Conservation (phyloP, 805 yeast species). For the Babjeviella inositovora region DNA sequence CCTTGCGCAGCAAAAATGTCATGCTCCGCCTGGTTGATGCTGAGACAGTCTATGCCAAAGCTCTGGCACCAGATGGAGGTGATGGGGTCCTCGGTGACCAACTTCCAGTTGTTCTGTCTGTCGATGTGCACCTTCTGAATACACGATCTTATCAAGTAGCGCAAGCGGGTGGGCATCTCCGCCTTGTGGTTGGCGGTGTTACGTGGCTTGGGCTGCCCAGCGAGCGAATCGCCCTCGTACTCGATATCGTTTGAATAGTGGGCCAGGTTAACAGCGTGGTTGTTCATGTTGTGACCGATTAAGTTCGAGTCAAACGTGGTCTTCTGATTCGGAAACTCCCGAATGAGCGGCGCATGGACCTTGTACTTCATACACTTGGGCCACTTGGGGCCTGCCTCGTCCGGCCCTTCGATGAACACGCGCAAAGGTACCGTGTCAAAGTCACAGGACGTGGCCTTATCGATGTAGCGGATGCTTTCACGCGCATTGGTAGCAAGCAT, state of each 20-base stretch:
- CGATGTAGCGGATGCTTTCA: conserved; percentile 48
- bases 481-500: conserved; percentile 48
- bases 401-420: conserved; percentile 18
- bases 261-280: conserved; percentile 3
- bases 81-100: conserved; percentile 45
- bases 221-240: conserved; percentile 4
- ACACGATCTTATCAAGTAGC: conserved; percentile 39
- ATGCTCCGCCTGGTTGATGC: conserved; percentile 33
- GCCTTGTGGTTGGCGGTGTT: conserved; percentile 11
- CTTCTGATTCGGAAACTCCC: conserved; percentile 31
- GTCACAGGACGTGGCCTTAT: conserved; percentile 11
- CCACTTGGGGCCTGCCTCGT: conserved; percentile 35
- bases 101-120: conserved; percentile 27
- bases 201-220: conserved; percentile 5
- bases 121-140: conserved; percentile 33
- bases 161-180: conserved; percentile 34
- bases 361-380: conserved; percentile 25
- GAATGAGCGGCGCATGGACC: conserved; percentile 22
- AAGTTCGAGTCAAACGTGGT: conserved; percentile 15
- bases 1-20: conserved; percentile 9
- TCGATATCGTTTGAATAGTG: conserved; percentile 4
- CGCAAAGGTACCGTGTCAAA: conserved; percentile 5
- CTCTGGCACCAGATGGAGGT: conserved; percentile 37
- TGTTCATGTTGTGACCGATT: no score
- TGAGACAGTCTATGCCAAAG: conserved; percentile 33